Evolutionary conservation across 2,329 filamentous ascomycete species (phyloP).

Genomic region (Lasiodiplodia gonubiensis): DNA sequence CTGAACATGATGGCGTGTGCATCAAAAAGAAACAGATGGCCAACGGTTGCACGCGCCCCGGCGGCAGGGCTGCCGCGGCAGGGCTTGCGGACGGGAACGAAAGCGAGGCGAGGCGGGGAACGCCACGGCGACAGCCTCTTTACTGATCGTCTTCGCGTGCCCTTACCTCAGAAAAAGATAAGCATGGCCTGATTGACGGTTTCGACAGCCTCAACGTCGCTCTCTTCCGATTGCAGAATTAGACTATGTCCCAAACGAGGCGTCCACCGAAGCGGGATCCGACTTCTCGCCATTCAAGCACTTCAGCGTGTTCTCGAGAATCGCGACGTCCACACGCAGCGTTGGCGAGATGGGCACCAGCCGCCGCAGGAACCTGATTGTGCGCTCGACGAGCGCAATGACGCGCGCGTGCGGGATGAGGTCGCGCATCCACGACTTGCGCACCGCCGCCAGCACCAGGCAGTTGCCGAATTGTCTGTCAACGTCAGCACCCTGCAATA

Average conservation of each 20-base stretch:
- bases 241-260: constrained; percentile 25
- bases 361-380: constrained; percentile 75
- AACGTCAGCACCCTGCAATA: constrained; percentile 33
- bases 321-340: constrained; percentile 73
- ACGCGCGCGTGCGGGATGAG: constrained; percentile 63
- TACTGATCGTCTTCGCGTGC: constrained; percentile 16
- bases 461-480: constrained; percentile 94
- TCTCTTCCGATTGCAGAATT: constrained; percentile 27
- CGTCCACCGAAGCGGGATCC: constrained; percentile 24
- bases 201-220: constrained; percentile 17
- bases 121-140: constrained; percentile 22
- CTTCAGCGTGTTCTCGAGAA: constrained; percentile 60
- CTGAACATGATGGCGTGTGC: constrained; percentile 28
- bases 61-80: constrained; percentile 9
- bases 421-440: constrained; percentile 65
- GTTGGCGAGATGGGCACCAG: constrained; percentile 76
- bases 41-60: constrained; percentile 24
- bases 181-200: constrained; percentile 22
- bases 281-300: constrained; percentile 27
- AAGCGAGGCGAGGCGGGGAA: constrained; percentile 27
- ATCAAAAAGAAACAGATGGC: constrained; percentile 27
- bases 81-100: constrained; percentile 21
- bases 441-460: constrained; percentile 84
- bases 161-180: constrained; percentile 23
- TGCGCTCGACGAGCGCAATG: constrained; percentile 68